Base-by-base conservation (phyloP, 2,329 filamentous ascomycete genomes). In the Aspergillus sp. region DNA sequence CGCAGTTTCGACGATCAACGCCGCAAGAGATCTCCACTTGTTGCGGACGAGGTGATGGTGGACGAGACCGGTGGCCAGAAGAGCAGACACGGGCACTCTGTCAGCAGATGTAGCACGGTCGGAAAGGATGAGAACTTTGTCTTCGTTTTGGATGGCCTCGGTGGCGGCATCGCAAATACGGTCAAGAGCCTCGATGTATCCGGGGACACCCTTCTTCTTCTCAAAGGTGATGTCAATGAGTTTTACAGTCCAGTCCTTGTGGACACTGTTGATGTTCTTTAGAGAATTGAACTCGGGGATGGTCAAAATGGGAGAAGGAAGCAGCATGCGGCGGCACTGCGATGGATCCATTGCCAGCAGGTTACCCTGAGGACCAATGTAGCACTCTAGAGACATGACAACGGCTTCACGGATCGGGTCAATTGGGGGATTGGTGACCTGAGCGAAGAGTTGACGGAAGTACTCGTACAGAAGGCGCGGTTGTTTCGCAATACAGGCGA, bases 341-440 rank as follows among this genome's bases (percentile, higher is more conserved):
- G 89, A 88, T 57, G 90, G 79, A 69, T 96, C 89, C 90, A 98
- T 97, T 78, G 96, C 93, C 31, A 97, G 82, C 57, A 98, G 80
- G 73, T 98, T 98, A 58, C 93, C 93, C 77, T 98, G 93, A 46
- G 93, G 93, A 49, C 93, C 93, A 66, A 98, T 90, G 72, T 97
- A 98, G 69, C 93, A 96, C 73, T 96, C 93, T 41, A 98, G 80
- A 56, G 93, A 97, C 93, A 98, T 98, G 76, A 98, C 93, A 69
- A 97, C 95, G 27, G 93, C 93, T 82, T 98, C 93, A 76, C 93
- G 86, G 68, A 98, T 98, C 33, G 93, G 93, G 71, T 98, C 93
- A 70, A 98, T 98, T 14, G 93, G 93, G 66, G 93, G 93, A 77
- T 98, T 98, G 61, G 93, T 98, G 74, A 98, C 93, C 79, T 98